Evolutionary conservation across 257 asterid species (phyloP).

Genomic region (Ilex aquifolium): DNA sequence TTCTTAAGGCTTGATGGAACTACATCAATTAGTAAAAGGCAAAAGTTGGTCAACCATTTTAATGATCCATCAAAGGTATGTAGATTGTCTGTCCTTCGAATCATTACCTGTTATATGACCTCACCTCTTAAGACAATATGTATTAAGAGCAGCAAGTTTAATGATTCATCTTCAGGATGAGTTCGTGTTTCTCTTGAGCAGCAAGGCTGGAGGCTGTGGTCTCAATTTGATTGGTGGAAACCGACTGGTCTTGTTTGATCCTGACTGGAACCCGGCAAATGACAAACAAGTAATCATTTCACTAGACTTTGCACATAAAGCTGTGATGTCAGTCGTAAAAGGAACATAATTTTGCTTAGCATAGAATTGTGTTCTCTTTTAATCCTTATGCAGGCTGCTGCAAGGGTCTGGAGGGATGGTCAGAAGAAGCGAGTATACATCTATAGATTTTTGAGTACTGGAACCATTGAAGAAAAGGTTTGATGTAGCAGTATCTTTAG

Average conservation of each 20-base stretch:
- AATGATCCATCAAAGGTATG: conserved; percentile 81
- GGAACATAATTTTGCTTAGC: neutral
- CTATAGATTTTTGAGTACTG: conserved; percentile 90
- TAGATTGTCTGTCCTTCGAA: conserved; percentile 10
- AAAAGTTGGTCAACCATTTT: conserved; percentile 80
- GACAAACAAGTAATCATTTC: conserved; percentile 75
- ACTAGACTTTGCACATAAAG: conserved; percentile 1
- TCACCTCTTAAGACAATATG: conserved; percentile 8
- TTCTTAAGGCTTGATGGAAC: conserved; percentile 91
- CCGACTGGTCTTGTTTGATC: conserved; percentile 90
- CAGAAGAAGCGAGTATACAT: conserved; percentile 97
- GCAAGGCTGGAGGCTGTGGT: conserved; percentile 99
- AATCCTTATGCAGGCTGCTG: conserved; percentile 72
- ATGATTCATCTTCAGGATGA: conserved; percentile 54
- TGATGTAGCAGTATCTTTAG: conserved; percentile 16
- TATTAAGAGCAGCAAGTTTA: neutral
- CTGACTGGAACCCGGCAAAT: conserved; percentile 99
- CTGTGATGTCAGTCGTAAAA: neutral
- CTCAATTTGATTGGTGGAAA: conserved; percentile 96
- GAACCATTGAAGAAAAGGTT: conserved; percentile 98
- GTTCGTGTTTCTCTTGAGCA: conserved; percentile 93
- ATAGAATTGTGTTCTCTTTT: conserved; percentile 15
- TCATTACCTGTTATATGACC: conserved; percentile 12
- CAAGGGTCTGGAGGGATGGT: conserved; percentile 99
- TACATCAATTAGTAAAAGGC: conserved; percentile 92